Evolutionary conservation across 2,329 filamentous ascomycete genomes (phyloP).

Genomic region (Aspergillus udagawae): DNA sequence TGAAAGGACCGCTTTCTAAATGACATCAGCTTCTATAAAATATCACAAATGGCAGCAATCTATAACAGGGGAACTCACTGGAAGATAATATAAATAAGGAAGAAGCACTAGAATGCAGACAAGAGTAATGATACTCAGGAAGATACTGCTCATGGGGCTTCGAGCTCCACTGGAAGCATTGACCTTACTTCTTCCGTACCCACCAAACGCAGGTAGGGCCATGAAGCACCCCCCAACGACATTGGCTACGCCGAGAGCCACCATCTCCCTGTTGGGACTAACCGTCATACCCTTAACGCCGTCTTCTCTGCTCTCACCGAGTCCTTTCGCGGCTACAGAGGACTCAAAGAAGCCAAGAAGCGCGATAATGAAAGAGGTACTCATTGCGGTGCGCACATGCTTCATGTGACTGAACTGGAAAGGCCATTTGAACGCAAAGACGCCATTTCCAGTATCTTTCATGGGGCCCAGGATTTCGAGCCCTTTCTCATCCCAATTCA

Average conservation of each 20-base stretch:
- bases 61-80: slow-evolving; percentile 56
- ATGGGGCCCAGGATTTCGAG: slow-evolving; percentile 81
- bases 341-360: slow-evolving; percentile 98
- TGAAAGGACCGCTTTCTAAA: slow-evolving; percentile 83
- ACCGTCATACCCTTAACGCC: slow-evolving; percentile 75
- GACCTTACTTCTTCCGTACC: slow-evolving; percentile 93
- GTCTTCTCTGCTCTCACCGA: slow-evolving; percentile 63
- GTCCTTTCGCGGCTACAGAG: slow-evolving; percentile 88
- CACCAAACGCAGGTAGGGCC: slow-evolving; percentile 89
- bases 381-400: slow-evolving; percentile 80
- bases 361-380: slow-evolving; percentile 88
- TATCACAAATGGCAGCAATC: not conserved
- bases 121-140: slow-evolving; percentile 78
- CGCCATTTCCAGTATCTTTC: slow-evolving; percentile 63
- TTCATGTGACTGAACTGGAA: slow-evolving; percentile 72
- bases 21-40: not conserved
- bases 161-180: slow-evolving; percentile 88
- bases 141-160: slow-evolving; percentile 88
- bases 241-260: slow-evolving; percentile 87
- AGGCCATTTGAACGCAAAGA: slow-evolving; percentile 82
- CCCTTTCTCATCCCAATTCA: slow-evolving; percentile 74
- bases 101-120: slow-evolving; percentile 76
- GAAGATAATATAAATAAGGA: slow-evolving; percentile 91
- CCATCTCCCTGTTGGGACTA: slow-evolving; percentile 87
- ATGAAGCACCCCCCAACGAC: slow-evolving; percentile 89